Conservation (phyloP, 805 yeast genomes). For the fission yeast (Schizosaccharomyces pombe) region ASM294v3 CU329670.1:2880001-2880500, state of each 20-base stretch:
- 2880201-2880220: neutral
- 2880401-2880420: neutral
- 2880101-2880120: neutral
- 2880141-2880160: neutral
- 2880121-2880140: neutral
- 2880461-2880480: neutral
- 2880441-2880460: neutral
- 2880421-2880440: too few relatives aligned
- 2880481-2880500: too few relatives aligned
- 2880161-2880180: neutral
- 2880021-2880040: constrained; percentile 63
- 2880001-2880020: constrained; percentile 61
- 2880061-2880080: constrained; percentile 6
- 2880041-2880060: constrained; percentile 38
- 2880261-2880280: neutral
- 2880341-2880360: too few relatives aligned
- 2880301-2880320: neutral
- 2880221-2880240: neutral
- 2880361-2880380: too few relatives aligned
- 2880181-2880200: neutral
- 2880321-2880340: neutral
- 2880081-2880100: neutral
- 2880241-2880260: neutral
- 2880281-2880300: neutral
- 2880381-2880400: neutral